Evolutionary conservation across 257 asterid species (phyloP), one percentile per base, ranked within the genome.

Genomic region (Capsicum chinense): DNA sequence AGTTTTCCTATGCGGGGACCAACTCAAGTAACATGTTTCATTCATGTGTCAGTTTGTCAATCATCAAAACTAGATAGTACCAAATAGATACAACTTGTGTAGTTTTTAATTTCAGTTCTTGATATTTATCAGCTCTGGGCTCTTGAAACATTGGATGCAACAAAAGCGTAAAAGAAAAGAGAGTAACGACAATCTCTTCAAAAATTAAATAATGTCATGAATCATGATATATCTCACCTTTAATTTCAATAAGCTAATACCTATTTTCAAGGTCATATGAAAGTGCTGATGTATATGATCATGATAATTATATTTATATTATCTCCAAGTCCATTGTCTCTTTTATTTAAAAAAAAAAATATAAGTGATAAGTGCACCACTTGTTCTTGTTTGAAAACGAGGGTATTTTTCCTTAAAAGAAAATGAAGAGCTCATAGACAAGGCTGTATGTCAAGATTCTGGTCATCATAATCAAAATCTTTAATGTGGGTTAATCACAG

Each of bases 381-480:
- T 42, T 42, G 47, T 42, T 42, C 1, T 42, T 42, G 47, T 42
- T 52, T 52, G 56, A 19, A 63, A 63, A 63, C 39, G 69, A 63
- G 39, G 69, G 35, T 19, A 37, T 19, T 63, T n/a, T n/a, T n/a
- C n/a, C n/a, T n/a, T n/a, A n/a, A n/a, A n/a, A n/a, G n/a, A n/a
- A n/a, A n/a, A n/a, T n/a, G n/a, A n/a, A 42, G 6, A 76, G 52
- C 13, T 0, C 26, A 42, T 42, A 76, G 63, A 76, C 48, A 76
- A 33, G 19, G 19, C 26, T 13, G 48, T 10, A 21, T 52, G 48
- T 76, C 63, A 76, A 26, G 47, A 76, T 76, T 76, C 26, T 26
- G 60, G 63, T 52, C 62, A 76, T 76, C 81, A 76, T 76, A 76
- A 52, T 52, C 63, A 76, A 76, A 52, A 76, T 52, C 81, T 76